Evolutionary conservation across 2,329 filamentous ascomycete genomes (phyloP), one percentile per base, ranked within the genome.

Genomic region (Neofusicoccum ribis): DNA sequence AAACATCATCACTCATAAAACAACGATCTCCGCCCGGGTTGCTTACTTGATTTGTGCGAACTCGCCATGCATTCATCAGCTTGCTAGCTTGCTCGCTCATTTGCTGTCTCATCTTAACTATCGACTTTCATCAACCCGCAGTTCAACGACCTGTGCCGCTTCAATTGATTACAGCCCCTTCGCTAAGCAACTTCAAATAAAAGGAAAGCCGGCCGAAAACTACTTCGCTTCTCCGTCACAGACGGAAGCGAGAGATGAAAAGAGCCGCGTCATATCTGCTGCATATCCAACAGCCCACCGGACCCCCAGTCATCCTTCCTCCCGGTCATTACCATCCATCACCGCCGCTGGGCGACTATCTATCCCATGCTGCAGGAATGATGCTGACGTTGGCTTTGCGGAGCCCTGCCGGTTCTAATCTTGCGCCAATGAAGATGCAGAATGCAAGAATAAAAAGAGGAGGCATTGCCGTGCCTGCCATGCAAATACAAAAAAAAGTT

Each of bases 361-460:
- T 39, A 9, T 43, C 12, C 37, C 20, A 56, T 15, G 17, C 27
- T 23, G 34, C 27, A 56, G 36, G 36, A 56, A 41, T 14, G 41
- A 23, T 47, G 41, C 43, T 36, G 56, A 47, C 56, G 41, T 47
- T 47, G 23, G 23, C 31, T n/a, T 31, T 17, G 27, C 31, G 56
- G 43, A 36, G 27, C 34, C 56, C 56, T 9, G 56, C 56, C 56
- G 23, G 31, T 11, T 60, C 41, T 47, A 60, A 47, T 47, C 56
- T 60, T 60, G 41, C 56, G 56, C 56, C 56, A 46, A 60, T 60
- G 27, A 37, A 59, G 34, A 59, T 59, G 54, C 54, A 46, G 39
- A 17, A 41, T 46, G 56, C 41, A 27, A 14, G 39, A 63, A 63
- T 34, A 17, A 23, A 44, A 43, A 63, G 17, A 17, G 15, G 37